These are phyloP conservation scores for Penicillium oxalicum DNA, from an alignment of 2,329 filamentous ascomycete genomes.

Conservation along the genomic window DNA sequence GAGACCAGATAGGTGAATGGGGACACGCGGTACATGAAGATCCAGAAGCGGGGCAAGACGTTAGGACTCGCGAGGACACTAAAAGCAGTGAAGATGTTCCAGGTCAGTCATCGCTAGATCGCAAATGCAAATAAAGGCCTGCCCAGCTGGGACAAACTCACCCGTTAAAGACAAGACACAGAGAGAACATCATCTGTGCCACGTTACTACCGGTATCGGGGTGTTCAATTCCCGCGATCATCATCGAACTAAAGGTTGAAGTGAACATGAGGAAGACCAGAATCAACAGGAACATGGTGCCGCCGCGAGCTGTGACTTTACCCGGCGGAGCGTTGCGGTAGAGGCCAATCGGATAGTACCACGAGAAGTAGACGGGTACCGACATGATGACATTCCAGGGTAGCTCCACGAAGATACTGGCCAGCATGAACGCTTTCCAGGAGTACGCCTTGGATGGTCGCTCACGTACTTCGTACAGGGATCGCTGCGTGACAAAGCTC, in stretches of 20 bases:
- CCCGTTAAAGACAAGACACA: constrained; percentile 54
- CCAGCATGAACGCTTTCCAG: constrained; percentile 77
- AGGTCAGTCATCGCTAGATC: background rate
- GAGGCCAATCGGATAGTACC: constrained; percentile 58
- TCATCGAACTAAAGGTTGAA: constrained; percentile 65
- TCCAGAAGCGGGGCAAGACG: constrained; percentile 65
- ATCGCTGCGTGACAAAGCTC: constrained; percentile 71
- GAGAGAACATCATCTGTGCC: constrained; percentile 52
- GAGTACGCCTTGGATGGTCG: constrained; percentile 74
- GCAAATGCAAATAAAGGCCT: too few species aligned
- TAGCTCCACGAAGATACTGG: constrained; percentile 74
- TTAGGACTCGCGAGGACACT: constrained; percentile 56
- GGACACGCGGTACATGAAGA: constrained; percentile 66
- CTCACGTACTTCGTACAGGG: constrained; percentile 75
- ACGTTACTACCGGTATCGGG: constrained; percentile 60
- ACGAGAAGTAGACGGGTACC: constrained; percentile 66
- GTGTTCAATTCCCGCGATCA: constrained; percentile 61
- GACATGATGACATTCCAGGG: constrained; percentile 72
- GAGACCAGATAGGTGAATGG: constrained; percentile 58
- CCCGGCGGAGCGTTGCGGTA: constrained; percentile 35
- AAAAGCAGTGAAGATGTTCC: background rate
- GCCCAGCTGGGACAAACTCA: constrained; percentile 11
- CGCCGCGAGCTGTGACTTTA: constrained; percentile 47
- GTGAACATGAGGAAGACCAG: constrained; percentile 64
- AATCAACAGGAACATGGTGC: constrained; percentile 57